Conservation (phyloP, 768 basidiomycete species). For the Ephemerocybe angulata region DNA sequence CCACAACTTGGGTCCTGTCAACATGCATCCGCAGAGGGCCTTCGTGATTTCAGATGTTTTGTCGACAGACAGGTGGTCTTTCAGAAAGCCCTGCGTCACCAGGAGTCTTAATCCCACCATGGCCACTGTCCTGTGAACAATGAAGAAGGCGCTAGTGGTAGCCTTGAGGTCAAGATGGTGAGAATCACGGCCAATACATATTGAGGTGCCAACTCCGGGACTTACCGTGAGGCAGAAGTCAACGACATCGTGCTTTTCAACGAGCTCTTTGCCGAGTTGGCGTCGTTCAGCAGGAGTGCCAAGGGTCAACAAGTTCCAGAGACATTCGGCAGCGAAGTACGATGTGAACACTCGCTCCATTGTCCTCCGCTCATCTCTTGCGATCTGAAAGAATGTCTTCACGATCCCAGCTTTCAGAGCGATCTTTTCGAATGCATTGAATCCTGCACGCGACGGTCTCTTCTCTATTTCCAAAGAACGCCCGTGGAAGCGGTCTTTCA, state of each 20-base stretch:
- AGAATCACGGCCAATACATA: not conserved
- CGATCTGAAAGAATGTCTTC: conserved; percentile 21
- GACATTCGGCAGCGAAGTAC: conserved; percentile 19
- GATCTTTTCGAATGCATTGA: conserved; percentile 19
- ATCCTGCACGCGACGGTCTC: not conserved
- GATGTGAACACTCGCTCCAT: conserved; percentile 16
- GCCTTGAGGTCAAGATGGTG: not conserved
- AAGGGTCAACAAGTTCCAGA: conserved; percentile 18
- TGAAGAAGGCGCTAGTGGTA: not conserved
- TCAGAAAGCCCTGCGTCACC: conserved; percentile 19
- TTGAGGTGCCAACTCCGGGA: not conserved
- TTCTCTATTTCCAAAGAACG: not conserved
- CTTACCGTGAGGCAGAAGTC: conserved; percentile 22
- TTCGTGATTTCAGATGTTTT: conserved; percentile 22
- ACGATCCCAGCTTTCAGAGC: conserved; percentile 25
- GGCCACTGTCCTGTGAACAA: conserved; percentile 21
- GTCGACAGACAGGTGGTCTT: conserved; percentile 14
- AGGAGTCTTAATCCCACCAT: conserved; percentile 17
- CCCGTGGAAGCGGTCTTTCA: not conserved
- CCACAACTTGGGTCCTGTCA: conserved; percentile 21
- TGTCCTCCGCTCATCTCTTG: conserved; percentile 15
- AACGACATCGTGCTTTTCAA: conserved; percentile 17
- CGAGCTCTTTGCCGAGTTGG: conserved; percentile 19
- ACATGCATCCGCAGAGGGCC: conserved; percentile 21
- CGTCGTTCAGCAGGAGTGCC: conserved; percentile 19